Evolutionary conservation across 257 asterid species (phyloP), one percentile per base, ranked within the genome.

Genomic region (Ligustrum vulgare): DNA sequence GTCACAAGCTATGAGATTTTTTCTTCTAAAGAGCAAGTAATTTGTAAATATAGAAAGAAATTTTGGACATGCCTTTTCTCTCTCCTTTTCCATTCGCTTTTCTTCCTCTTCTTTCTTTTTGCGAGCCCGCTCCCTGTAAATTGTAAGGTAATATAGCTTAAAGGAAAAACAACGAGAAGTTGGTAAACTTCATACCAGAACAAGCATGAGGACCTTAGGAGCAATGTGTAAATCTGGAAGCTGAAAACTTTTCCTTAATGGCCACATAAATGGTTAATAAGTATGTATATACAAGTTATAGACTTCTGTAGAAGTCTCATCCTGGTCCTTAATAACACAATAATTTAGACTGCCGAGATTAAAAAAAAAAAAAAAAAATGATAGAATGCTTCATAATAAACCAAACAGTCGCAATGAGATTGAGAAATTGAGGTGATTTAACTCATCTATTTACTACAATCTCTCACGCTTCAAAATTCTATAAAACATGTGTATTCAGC

Each of bases 61-160:
- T 33, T 16, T 25, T 45, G 78, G 31, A 75, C 67, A 76, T 71
- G 91, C 98, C 96, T 93, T 93, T 82, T 93, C 98, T 85, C 89
- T 82, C 76, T 93, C 97, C 84, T 89, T 87, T 81, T 93, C 98
- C 86, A 41, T 91, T 83, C 77, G 92, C 70, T 87, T 93, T 77
- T 93, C 98, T 86, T 91, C 98, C 89, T 91, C 98, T 85, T 93
- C 97, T 83, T 93, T 93, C 94, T 93, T 93, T 83, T 88, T 91
- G 70, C 93, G 96, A 76, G 98, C 97, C 74, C 94, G 84, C 82
- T 91, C 98, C 90, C 97, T 93, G 79, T 25, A 66, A 86, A 67
- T 41, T 73, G 20, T 8, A 20, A 71, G 66, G 37, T 77, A 22
- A 54, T 28, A 60, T 6, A 80, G 75, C 32, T 28, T 1, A 67